Conservation (phyloP, 169 alveolate genomes). For the Cryptosporidium ubiquitum region DNA sequence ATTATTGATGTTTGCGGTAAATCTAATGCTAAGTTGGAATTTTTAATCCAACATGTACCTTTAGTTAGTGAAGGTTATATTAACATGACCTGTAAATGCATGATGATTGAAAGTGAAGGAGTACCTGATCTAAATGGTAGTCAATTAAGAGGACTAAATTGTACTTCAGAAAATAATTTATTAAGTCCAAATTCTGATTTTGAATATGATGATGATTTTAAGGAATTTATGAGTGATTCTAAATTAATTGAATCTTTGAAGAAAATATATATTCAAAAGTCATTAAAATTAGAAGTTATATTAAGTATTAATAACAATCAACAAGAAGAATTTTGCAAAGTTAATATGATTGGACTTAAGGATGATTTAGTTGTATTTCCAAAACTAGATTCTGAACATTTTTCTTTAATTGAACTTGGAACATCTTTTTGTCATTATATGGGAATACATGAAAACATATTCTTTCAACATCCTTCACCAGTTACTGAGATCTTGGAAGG, state of each 20-base stretch:
- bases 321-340: conserved; percentile 28
- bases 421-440: conserved; percentile 9
- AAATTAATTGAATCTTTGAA: conserved; percentile 2
- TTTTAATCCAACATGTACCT: conserved; percentile 25
- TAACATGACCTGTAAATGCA: conserved; percentile 9
- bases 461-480: conserved; percentile 58
- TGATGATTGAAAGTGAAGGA: conserved; percentile 11
- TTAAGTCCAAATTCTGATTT: not conserved
- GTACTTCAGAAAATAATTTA: conserved; percentile 25
- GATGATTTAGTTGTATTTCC: conserved; percentile 8
- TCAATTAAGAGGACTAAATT: conserved; percentile 12
- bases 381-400: conserved; percentile 12
- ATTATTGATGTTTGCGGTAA: not conserved
- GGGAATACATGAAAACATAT: not conserved
- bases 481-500: conserved; percentile 56
- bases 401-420: conserved; percentile 43
- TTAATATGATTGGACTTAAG: not conserved
- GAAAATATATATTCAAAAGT: not conserved
- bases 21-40: not conserved
- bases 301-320: not conserved
- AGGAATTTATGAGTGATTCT: not conserved
- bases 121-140: conserved; percentile 5
- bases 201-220: not conserved
- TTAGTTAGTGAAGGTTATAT: conserved; percentile 24
- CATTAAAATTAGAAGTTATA: conserved; percentile 4